A percentile compares a stretch with the other conserved stretches of the same genome.
Conservation (phyloP, 306 rosid genomes). For the Leucaena leucocephala region DNA sequence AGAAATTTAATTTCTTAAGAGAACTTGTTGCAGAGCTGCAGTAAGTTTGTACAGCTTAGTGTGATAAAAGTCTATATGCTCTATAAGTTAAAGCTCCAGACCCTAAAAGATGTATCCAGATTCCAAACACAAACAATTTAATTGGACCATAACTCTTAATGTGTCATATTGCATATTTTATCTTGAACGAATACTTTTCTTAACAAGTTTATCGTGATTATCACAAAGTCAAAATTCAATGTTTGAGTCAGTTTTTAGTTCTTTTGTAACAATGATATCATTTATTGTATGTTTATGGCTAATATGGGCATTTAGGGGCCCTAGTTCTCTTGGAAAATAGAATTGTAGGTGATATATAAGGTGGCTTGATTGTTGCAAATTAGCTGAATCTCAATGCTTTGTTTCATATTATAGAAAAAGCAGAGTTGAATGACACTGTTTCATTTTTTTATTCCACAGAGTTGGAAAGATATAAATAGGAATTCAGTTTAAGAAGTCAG, state of each 20-base stretch:
- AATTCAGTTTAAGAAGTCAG: not conserved
- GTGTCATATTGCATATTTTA: not conserved
- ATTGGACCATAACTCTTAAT: not conserved
- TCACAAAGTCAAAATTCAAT: conserved; percentile 19
- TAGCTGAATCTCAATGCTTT: not conserved
- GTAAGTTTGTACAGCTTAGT: not conserved
- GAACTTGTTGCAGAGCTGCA: conserved; percentile 8
- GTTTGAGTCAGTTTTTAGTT: conserved; percentile 27
- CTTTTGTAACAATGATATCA: not conserved
- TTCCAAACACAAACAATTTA: not conserved
- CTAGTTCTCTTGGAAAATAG: not conserved
- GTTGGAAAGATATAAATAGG: not conserved
- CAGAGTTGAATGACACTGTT: not conserved
- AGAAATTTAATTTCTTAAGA: conserved; percentile 13
- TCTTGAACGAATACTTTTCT: not conserved
- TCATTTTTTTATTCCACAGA: not conserved
- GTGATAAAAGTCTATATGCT: not conserved
- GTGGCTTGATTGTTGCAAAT: not conserved
- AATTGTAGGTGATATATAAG: not conserved
- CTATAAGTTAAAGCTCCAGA: not conserved
- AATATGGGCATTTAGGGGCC: not conserved
- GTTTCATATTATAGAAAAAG: not conserved
- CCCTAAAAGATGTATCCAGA: not conserved
- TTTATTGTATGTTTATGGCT: not conserved
- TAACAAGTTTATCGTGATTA: not conserved